These are phyloP conservation scores for Syzygium grande DNA, from an alignment of 345 rosid genomes.

Conservation along the genomic window DNA sequence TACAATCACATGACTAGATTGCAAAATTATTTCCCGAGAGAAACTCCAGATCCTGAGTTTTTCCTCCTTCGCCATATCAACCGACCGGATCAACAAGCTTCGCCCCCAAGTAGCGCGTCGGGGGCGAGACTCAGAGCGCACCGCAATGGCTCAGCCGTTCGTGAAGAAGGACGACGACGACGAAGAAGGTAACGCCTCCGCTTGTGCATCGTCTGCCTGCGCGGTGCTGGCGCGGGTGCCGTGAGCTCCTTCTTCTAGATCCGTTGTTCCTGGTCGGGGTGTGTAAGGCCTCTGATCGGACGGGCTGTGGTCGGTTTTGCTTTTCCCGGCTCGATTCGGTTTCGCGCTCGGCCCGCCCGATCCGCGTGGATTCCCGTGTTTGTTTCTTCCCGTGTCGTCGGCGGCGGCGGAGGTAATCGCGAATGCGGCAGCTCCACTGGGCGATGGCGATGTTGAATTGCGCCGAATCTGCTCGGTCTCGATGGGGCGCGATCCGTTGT, in stretches of 20 bases:
- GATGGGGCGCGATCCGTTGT: background rate
- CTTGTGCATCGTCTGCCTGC: background rate
- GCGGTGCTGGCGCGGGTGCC: background rate
- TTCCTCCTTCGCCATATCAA: background rate
- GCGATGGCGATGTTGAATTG: background rate
- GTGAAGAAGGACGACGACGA: slow-evolving; percentile 99
- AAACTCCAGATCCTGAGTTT: background rate
- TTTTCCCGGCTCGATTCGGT: background rate
- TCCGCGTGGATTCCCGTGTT: background rate
- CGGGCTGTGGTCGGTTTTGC: background rate
- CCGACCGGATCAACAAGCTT: background rate
- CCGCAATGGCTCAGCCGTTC: slow-evolving; percentile 85
- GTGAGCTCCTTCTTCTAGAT: background rate
- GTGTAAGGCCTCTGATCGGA: background rate
- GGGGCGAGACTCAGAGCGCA: background rate
- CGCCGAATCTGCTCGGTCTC: too few species aligned
- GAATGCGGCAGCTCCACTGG: background rate
- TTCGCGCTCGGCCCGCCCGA: background rate
- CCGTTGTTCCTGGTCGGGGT: background rate
- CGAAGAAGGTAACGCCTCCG: slow-evolving; percentile 61
- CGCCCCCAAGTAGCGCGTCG: background rate
- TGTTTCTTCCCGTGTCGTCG: background rate
- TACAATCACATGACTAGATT: background rate
- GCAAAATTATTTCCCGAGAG: background rate
- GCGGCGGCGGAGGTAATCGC: background rate